Percentiles rank a stretch among this genome's conserved stretches.
phyloP scores from a whole-genome alignment of 371 early-diverging fungal genomes.

The Haplosporangium sp. region DNA sequence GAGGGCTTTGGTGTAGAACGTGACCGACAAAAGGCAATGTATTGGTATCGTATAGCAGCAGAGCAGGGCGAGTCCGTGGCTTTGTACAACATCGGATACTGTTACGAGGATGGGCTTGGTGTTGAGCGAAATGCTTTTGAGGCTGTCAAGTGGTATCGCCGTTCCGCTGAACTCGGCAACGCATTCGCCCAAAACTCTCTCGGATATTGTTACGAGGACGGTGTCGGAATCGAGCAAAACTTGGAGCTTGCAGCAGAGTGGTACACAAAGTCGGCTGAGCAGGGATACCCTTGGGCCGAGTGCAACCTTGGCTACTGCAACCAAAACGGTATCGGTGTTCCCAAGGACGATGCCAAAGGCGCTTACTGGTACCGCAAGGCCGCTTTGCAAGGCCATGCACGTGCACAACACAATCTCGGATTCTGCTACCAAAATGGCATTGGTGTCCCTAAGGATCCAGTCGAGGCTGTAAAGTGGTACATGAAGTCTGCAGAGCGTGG shows the following conservation, averaged over 20 bases:
- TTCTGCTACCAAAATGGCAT: constrained; percentile 77
- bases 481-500: constrained; percentile 76
- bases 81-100: constrained; percentile 74
- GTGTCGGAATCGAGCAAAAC: constrained; percentile 77
- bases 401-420: constrained; percentile 80
- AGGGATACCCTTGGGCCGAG: constrained; percentile 85
- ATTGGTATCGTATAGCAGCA: constrained; percentile 84
- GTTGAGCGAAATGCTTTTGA: constrained; percentile 71
- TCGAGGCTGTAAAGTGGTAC: constrained; percentile 76
- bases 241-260: constrained; percentile 74
- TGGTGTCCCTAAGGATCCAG: constrained; percentile 54
- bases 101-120: constrained; percentile 87
- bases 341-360: constrained; percentile 65
- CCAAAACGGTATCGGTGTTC: constrained; percentile 19
- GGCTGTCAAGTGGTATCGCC: constrained; percentile 79
- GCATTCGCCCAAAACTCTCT: constrained; percentile 85
- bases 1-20: constrained; percentile 78
- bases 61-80: constrained; percentile 79
- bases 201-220: constrained; percentile 88
- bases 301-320: constrained; percentile 81
- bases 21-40: constrained; percentile 75
- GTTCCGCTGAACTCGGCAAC: constrained; percentile 71
- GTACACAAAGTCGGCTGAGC: constrained; percentile 77
- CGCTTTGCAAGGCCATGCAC: constrained; percentile 71
- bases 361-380: constrained; percentile 76